Base-by-base conservation (phyloP, 148 eudicot species). In the Rhododendron vialii region DNA sequence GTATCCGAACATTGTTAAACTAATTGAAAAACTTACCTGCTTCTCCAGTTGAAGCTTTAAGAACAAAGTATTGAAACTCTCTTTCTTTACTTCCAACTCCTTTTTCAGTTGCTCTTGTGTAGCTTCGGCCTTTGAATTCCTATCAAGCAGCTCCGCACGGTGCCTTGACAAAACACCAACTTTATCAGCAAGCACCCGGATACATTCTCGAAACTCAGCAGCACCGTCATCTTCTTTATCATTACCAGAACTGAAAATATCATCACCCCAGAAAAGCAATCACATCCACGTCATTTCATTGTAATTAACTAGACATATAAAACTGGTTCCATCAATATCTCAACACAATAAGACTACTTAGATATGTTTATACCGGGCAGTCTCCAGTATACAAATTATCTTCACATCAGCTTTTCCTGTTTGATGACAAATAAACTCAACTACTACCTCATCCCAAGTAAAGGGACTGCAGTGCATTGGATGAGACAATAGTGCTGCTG, bases 81-180 rank as follows among this genome's bases (percentile, higher is more conserved):
- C 98, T 89, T 94, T 94, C 89, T 93, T 95, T 87, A 92, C 97
- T 85, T 95, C 99, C 87, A 95, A 85, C 87, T 95, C 98, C 89
- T 94, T 92, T 28, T 87, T 86, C 59, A 93, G 92, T 87, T 91
- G 93, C 88, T 92, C 92, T 82, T 53, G 91, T 38, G 93, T 91
- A 89, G 93, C 83, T 86, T 95, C 98, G 28, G 90, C 89, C 88
- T 93, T 94, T 59, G 96, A 80, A 88, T 86, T 91, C 89, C 95
- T 93, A 38, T 98, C 99, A 59, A 92, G 93, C 28, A 95, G 94
- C 90, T 98, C 99, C 41, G 93, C 91, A 63, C 96, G 95, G 75
- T 91, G 94, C 91, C 94, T 94, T 5, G 95, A 92, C 91, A 95
- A 89, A 63, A 89, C 69, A 61, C 98, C 92, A n/a, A 98, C 99